A percentile compares a stretch with the other conserved stretches of the same genome.
phyloP scores from a whole-genome alignment of 345 rosid species.

The Hibiscus syriacus region DNA sequence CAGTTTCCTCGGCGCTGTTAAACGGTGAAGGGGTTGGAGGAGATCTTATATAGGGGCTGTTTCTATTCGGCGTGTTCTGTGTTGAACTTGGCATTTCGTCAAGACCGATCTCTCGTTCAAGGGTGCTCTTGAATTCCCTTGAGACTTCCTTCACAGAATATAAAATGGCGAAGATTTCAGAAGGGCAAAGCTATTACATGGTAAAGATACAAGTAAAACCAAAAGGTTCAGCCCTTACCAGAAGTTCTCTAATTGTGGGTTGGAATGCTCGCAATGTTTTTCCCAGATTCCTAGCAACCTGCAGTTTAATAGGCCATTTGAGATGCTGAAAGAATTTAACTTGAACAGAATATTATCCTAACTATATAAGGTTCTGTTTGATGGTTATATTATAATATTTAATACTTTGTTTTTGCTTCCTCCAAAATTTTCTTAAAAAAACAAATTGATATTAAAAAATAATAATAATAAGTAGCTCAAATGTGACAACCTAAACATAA shows the following conservation, averaged over 20 bases:
- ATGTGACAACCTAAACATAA: not conserved
- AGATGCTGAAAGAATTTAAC: not conserved
- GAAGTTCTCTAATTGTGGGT: constrained; percentile 92
- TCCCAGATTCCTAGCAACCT: constrained; percentile 92
- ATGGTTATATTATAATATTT: not conserved
- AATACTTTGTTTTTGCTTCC: not conserved
- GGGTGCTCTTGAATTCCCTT: constrained; percentile 91
- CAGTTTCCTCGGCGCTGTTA: constrained; percentile 30
- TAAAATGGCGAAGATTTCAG: constrained; percentile 1
- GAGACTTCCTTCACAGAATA: constrained; percentile 64
- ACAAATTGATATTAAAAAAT: not conserved
- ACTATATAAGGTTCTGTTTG: not conserved
- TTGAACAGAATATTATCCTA: not conserved
- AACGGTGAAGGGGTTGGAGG: constrained; percentile 34
- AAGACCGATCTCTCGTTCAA: constrained; percentile 83
- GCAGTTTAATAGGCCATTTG: constrained; percentile 12
- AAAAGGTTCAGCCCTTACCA: constrained; percentile 35
- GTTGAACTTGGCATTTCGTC: constrained; percentile 42
- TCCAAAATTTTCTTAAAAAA: not conserved
- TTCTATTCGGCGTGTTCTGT: constrained; percentile 26
- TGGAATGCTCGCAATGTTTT: constrained; percentile 88
- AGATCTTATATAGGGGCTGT: constrained; percentile 33
- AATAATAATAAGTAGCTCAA: not conserved
- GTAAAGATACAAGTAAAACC: not conserved
- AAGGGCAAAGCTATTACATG: not conserved